Evolutionary conservation across 106 monocot genomes (phyloP), one percentile per base, ranked within the genome.

Genomic region (Chionographis japonica): DNA sequence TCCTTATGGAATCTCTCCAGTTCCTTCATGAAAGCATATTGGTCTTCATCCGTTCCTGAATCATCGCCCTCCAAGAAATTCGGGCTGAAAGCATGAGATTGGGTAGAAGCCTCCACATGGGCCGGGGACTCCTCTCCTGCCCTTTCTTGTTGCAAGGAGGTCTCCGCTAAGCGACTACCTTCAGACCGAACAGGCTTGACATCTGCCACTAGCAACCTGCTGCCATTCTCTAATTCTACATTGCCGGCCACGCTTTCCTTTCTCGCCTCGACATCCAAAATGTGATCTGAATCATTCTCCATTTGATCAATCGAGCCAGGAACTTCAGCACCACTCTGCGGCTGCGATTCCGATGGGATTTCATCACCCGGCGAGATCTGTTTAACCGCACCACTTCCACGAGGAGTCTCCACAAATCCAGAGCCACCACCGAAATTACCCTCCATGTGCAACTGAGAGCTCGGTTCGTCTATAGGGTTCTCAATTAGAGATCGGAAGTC

Each of bases 21-120:
- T 55, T 87, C 97, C 58, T 72, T 86, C 92, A 97, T 92, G 68
- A 97, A 97, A 40, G 87, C 84, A 54, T 78, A 70, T 64, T 97
- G 97, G 50, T 85, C 83, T 52, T 97, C 97, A 69, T 97, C 97
- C 56, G 82, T 83, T 7, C 95, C 95, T 65, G 88, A 89, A 72
- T 81, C 92, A 37, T 97, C 84, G 13, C 95, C 92, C 20, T 92
- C 92, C 51, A 76, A 70, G 51, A 77, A 87, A 49, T 62, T 65
- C 15, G 63, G 61, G 63, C 86, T 73, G 37, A 71, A 80, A 15
- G 67, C 63, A 56, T 58, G 54, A 37, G 72, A 54, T 59, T 79
- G 67, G 50, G 43, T 80, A 2, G 73, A 18, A 56, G 35, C 73
- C 50, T 75, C 85, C 5, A 16, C 72, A 43, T 57, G 50, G 36